Base-by-base conservation (phyloP, 768 basidiomycete species). In the Hydnum rufescens region DNA sequence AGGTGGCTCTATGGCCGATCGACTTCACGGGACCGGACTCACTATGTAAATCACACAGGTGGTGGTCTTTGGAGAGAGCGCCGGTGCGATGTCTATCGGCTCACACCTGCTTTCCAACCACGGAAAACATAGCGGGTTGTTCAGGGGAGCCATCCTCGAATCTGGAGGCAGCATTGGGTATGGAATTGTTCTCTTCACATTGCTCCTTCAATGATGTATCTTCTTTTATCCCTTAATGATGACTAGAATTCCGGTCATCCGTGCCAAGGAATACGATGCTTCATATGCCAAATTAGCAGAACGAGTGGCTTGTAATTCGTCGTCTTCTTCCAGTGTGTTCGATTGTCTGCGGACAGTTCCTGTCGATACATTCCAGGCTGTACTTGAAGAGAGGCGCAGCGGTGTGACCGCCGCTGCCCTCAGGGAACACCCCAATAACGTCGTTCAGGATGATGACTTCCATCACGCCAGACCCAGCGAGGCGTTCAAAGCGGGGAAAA, bases 361-460 rank as follows among this genome's bases (percentile, higher is more conserved):
- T 13, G 26, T 25, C 8, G 44, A 13, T 13, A 8, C 26, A 16
- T 25, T 47, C 26, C 13, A 16, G 13, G 13, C 25, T 8, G 44
- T 47, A 28, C 8, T 26, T 16, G 13, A 47, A 13, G 19, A 39
- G 8, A 8, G 34, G 34, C 13, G 8, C 13, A 16, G 13, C 26
- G 36, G 13, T 28, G 44, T 16, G 8, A 13, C 44, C 13, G 13
- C 13, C 8, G 26, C 8, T 8, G 44, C 44, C 44, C 26, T 13
- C 13, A 22, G 22, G 22, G 13, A 39, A 13, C 13, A 28, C 8
- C 25, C 44, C 44, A 13, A 13, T 13, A 25, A 28, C 26, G 16
- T 26, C 26, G 44, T 47, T 26, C 44, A 47, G 44, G 44, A 47
- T 47, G 44, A 13, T 28, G 44, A 47, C 8, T 47, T 47, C 44